Base-by-base conservation (phyloP, 148 eudicot genomes). In the Fagopyrum homotropicum region DNA sequence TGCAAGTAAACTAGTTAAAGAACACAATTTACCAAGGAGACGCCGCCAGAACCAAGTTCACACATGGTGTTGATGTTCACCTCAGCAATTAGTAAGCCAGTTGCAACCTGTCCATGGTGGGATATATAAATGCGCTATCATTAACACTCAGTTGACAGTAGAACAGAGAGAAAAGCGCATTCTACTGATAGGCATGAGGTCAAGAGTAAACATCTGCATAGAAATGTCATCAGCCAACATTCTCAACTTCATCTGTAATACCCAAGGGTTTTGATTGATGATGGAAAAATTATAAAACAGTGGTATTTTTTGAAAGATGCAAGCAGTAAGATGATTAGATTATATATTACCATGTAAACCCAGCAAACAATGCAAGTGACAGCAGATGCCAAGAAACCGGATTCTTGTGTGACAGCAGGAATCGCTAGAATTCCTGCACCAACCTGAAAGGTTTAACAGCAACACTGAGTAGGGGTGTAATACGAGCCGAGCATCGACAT, bases 401-500 rank as follows among this genome's bases (percentile, higher is more conserved):
- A 79, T 78, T 93, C 97, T 79, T 89, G 91, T 30, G 98, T 93
- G 66, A 93, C 97, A 51, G 98, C 95, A 64, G 98, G 98, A 87
- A 93, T 83, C 49, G 98, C 98, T 56, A 93, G 88, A 70, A 93
- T 91, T 73, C 98, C 98, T 45, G 97, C 98, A 79, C 98, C 98
- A n/a, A 93, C 83, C 98, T 93, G 63, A 75, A 35, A 63, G 52
- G 46, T 73, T 45, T 57, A 10, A 22, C 55, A 8, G 7, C 45
- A 70, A 29, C 0, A 73, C 26, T 22, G 26, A 22, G 26, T 22
- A 22, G 26, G 26, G 26, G 26, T 22, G 26, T 22, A 22, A 22
- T 22, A 22, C 26, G 26, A 22, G 26, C 26, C 26, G 26, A 22
- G 26, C 26, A 22, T 22, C 26, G 26, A 22, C 26, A 22, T 22